Conservation (phyloP, 305 asterid genomes). For the Salvia sclarea region DNA sequence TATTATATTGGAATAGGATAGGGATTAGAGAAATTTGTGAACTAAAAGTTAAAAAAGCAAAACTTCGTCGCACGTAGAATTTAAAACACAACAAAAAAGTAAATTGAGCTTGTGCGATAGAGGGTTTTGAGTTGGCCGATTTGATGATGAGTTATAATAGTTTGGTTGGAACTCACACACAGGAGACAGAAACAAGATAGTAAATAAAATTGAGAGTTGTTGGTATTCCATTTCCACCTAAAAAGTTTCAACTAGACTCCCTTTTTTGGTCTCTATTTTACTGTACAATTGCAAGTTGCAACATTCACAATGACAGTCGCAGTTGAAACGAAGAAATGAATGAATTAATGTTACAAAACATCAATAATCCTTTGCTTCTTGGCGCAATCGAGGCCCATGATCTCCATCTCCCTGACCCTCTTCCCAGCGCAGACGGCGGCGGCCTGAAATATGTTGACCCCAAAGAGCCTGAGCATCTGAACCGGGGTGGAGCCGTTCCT, state of each 20-base stretch:
- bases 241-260: constrained; percentile 18
- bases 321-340: neutral
- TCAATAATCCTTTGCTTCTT: constrained; percentile 71
- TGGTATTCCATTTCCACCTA: constrained; percentile 26
- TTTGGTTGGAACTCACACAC: too few species aligned
- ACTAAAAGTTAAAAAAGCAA: neutral
- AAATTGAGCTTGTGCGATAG: too few species aligned
- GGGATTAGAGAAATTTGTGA: neutral
- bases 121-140: too few species aligned
- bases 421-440: constrained; percentile 48
- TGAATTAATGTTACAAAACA: constrained; percentile 47
- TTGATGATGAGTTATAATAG: too few species aligned
- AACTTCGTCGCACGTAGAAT: too few species aligned
- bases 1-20: neutral
- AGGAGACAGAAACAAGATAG: too few species aligned
- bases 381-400: constrained; percentile 50
- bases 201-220: neutral
- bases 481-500: constrained; percentile 39
- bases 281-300: constrained; percentile 48
- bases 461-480: constrained; percentile 55
- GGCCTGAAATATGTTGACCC: constrained; percentile 59
- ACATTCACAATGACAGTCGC: constrained; percentile 18
- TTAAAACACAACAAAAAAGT: too few species aligned
- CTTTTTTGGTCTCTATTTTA: constrained; percentile 25
- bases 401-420: constrained; percentile 65